Conservation (phyloP, 1,284 basidiomycete species). For the Rhodofomes roseus region DNA sequence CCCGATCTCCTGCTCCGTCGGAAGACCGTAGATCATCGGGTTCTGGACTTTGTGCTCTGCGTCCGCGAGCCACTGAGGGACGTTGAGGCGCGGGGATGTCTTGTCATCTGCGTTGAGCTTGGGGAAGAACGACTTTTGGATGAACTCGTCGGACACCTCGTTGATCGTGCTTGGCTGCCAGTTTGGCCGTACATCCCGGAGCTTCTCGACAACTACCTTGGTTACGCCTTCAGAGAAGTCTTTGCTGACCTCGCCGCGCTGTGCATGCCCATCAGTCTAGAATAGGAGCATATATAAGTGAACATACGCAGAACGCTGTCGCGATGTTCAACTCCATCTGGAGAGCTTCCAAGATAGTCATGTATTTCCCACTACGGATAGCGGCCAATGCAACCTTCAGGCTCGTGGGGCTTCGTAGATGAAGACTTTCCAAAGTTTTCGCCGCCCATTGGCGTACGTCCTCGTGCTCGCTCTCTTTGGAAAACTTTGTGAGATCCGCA, state of each 20-base stretch:
- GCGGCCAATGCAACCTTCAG: constrained; percentile 82
- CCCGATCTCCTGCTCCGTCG: constrained; percentile 64
- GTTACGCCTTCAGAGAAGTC: constrained; percentile 86
- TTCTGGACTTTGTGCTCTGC: constrained; percentile 25
- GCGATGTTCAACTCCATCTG: constrained; percentile 82
- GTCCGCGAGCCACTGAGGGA: constrained; percentile 34
- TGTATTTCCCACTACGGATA: constrained; percentile 63
- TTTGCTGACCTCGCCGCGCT: constrained; percentile 62
- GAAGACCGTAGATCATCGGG: constrained; percentile 59
- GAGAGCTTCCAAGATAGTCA: constrained; percentile 65
- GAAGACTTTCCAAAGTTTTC: constrained; percentile 60
- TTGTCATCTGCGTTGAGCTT: constrained; percentile 26
- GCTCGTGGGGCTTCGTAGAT: constrained; percentile 83
- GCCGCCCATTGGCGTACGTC: constrained; percentile 70
- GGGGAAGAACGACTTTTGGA: constrained; percentile 61
- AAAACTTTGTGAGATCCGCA: constrained; percentile 47
- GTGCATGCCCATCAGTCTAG: neutral
- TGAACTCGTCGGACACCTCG: constrained; percentile 50
- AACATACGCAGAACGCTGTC: constrained; percentile 77
- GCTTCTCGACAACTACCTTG: constrained; percentile 50
- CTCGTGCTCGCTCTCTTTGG: constrained; percentile 37
- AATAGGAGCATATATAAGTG: constrained; percentile 1
- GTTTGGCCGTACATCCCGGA: neutral
- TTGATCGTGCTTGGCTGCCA: constrained; percentile 46
- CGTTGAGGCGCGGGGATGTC: constrained; percentile 44